Conservation (phyloP, 2,329 filamentous ascomycete genomes). For the Didymella pinodella region DNA sequence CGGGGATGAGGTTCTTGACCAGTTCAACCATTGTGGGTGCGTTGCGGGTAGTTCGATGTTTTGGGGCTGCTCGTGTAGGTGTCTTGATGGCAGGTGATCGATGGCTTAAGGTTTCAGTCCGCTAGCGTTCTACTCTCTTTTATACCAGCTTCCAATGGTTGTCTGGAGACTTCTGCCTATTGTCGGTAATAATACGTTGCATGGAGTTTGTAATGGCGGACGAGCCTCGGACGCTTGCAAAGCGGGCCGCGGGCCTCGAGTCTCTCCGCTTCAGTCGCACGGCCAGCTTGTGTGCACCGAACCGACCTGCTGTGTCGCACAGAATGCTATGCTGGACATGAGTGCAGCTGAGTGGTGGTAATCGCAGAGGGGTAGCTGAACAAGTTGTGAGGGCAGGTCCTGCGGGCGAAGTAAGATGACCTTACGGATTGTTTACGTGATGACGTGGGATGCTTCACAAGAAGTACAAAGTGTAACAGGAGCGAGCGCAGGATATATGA, state of each 20-base stretch:
- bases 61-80: background rate
- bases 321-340: background rate
- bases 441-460: constrained; percentile 5
- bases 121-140: constrained; percentile 1
- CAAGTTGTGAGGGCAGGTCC: background rate
- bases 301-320: constrained; percentile 1
- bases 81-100: background rate
- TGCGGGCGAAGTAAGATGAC: background rate
- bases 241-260: constrained; percentile 12
- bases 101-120: background rate
- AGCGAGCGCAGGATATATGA: background rate
- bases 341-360: background rate
- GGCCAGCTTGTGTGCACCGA: constrained; percentile 10
- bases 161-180: constrained; percentile 15
- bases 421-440: background rate
- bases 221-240: constrained; percentile 14
- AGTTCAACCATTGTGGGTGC: constrained; percentile 16
- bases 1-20: constrained; percentile 22
- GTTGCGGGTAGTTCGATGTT: background rate
- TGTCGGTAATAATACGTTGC: constrained; percentile 1
- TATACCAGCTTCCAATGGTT: constrained; percentile 10
- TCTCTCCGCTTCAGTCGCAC: constrained; percentile 15
- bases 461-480: background rate
- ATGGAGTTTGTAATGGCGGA: constrained; percentile 13
- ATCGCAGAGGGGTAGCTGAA: background rate